phyloP scores from a whole-genome alignment of 306 rosid species.

The Acacia confusa region DNA sequence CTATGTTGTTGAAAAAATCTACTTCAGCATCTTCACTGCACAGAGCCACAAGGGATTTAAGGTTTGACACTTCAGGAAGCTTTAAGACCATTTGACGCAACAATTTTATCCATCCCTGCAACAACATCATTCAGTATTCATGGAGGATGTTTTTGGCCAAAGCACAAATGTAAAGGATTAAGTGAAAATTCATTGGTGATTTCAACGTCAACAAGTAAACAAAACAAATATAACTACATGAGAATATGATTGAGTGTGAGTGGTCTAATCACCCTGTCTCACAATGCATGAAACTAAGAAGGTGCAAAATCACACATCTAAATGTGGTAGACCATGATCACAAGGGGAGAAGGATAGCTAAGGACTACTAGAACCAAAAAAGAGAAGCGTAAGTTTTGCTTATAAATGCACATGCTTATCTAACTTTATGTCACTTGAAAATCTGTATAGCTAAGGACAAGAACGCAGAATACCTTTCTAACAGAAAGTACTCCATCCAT shows the following conservation, averaged over 20 bases:
- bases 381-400: neutral
- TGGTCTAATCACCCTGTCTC: slow-evolving; percentile 3
- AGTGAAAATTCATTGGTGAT: neutral
- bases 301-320: neutral
- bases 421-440: slow-evolving; percentile 10
- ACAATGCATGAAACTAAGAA: slow-evolving; percentile 25
- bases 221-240: neutral
- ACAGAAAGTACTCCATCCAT: slow-evolving; percentile 69
- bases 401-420: slow-evolving; percentile 17
- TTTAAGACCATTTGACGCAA: slow-evolving; percentile 79
- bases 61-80: slow-evolving; percentile 68
- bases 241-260: neutral
- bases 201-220: neutral
- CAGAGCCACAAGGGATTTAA: slow-evolving; percentile 56
- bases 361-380: neutral
- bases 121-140: slow-evolving; percentile 29
- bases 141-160: neutral
- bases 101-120: slow-evolving; percentile 87
- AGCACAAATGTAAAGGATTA: slow-evolving; percentile 23
- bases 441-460: neutral
- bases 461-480: slow-evolving; percentile 54
- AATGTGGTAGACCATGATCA: neutral
- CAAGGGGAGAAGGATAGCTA: neutral
- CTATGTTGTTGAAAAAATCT: slow-evolving; percentile 73
- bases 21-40: slow-evolving; percentile 66